phyloP scores from a whole-genome alignment of 768 basidiomycete genomes.

The Cyclocybe aegerita region DNA sequence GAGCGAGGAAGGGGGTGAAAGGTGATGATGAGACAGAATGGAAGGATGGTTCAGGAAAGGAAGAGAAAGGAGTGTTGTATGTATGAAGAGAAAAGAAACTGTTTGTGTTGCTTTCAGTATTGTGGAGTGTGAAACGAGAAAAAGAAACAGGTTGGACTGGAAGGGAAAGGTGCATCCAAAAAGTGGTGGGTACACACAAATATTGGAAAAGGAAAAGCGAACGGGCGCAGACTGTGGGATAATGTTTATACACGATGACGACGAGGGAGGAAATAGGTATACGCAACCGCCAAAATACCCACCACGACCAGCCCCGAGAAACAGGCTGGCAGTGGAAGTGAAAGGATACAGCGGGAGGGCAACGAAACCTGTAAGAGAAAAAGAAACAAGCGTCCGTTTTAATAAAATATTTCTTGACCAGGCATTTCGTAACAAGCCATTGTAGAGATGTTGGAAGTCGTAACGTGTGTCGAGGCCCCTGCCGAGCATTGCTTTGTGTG shows the following conservation, averaged over 20 bases:
- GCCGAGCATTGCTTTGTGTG: constrained; percentile 14
- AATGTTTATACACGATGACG: background rate
- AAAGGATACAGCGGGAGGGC: constrained; percentile 7
- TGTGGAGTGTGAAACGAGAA: too few species aligned
- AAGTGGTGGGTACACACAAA: too few species aligned
- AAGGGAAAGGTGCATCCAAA: too few species aligned
- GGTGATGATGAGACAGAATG: background rate
- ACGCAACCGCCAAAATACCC: background rate
- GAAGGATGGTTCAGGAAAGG: too few species aligned
- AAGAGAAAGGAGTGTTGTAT: too few species aligned
- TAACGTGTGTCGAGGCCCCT: constrained; percentile 16
- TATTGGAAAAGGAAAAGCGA: too few species aligned
- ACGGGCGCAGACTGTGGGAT: too few species aligned
- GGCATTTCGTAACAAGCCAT: constrained; percentile 20
- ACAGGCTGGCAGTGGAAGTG: constrained; percentile 16
- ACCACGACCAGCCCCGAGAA: background rate
- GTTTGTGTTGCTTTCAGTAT: too few species aligned
- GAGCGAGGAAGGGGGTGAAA: background rate
- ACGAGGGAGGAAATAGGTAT: constrained; percentile 1
- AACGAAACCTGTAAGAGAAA: constrained; percentile 15
- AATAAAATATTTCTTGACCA: constrained; percentile 32
- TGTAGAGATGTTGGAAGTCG: constrained; percentile 18
- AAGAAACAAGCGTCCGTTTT: constrained; percentile 78
- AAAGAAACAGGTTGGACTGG: too few species aligned
- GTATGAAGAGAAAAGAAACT: too few species aligned